phyloP scores from a whole-genome alignment of 805 yeast genomes.

The Kuraishia hungarica region DNA sequence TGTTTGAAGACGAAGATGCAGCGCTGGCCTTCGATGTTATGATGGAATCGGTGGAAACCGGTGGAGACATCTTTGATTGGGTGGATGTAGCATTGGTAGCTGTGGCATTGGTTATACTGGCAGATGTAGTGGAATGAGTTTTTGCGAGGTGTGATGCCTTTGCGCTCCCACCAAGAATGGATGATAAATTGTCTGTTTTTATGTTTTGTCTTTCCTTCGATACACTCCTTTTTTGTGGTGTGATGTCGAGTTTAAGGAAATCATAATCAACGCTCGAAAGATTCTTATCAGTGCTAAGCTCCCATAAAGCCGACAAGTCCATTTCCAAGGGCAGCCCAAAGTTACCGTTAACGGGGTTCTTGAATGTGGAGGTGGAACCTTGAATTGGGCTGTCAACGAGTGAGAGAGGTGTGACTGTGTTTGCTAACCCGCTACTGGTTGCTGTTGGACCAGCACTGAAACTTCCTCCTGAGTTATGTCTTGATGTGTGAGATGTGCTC shows the following conservation, averaged over 20 bases:
- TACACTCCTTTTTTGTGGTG: neutral
- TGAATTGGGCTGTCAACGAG: conserved; percentile 13
- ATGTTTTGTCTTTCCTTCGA: neutral
- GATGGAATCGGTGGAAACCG: neutral
- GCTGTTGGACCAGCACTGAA: neutral
- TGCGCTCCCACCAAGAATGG: neutral
- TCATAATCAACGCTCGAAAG: conserved; percentile 14
- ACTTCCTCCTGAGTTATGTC: conserved; percentile 5
- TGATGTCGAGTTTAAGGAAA: conserved; percentile 8
- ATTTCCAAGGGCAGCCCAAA: conserved; percentile 7
- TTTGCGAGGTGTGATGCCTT: neutral
- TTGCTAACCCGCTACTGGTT: neutral
- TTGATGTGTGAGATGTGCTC: conserved; percentile 3
- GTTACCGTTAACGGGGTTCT: neutral
- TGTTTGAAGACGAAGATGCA: neutral
- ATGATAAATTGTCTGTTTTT: neutral
- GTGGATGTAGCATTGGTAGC: neutral
- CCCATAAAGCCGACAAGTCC: conserved; percentile 16
- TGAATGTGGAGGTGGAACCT: conserved; percentile 1
- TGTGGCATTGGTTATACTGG: conserved; percentile 1
- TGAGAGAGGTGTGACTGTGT: conserved; percentile 14
- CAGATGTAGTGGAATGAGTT: conserved; percentile 3
- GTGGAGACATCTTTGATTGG: neutral
- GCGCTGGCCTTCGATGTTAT: neutral
- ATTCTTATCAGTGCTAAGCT: conserved; percentile 15